These are phyloP conservation scores for Salix koriyanagi DNA, from an alignment of 345 rosid genomes.

Conservation along the genomic window DNA sequence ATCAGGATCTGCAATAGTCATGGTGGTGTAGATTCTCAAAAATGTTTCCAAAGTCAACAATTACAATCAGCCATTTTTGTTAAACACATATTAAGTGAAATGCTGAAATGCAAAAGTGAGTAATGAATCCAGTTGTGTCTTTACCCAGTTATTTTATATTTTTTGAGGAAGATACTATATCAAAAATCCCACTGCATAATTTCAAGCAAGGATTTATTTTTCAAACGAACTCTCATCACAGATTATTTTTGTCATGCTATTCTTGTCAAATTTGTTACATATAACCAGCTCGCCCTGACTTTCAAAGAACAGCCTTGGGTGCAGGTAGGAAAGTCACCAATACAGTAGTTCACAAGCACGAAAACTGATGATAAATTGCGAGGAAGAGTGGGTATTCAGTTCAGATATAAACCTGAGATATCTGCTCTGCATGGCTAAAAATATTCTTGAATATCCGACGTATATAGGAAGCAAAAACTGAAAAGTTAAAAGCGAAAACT, in stretches of 20 bases:
- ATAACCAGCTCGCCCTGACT: not conserved
- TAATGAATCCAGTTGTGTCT: not conserved
- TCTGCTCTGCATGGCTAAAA: conserved; percentile 87
- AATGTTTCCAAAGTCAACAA: too few relatives aligned
- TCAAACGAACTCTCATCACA: not conserved
- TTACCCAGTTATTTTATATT: too few relatives aligned
- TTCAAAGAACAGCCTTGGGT: not conserved
- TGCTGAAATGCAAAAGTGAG: not conserved
- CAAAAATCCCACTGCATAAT: too few relatives aligned
- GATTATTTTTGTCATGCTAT: too few relatives aligned
- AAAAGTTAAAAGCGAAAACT: conserved; percentile 57
- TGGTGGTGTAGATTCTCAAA: too few relatives aligned
- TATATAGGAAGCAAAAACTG: conserved; percentile 79
- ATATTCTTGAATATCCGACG: conserved; percentile 87
- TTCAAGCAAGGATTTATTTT: not conserved
- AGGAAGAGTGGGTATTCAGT: not conserved
- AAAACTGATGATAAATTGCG: not conserved
- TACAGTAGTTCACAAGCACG: not conserved
- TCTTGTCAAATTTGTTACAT: not conserved
- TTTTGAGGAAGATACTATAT: too few relatives aligned
- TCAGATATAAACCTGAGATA: conserved; percentile 64
- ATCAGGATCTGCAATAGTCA: too few relatives aligned
- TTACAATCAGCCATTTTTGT: not conserved
- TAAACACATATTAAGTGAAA: not conserved
- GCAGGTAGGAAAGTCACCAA: not conserved